Conservation (phyloP, 2,329 filamentous ascomycete genomes). For the Exophiala sideris region DNA sequence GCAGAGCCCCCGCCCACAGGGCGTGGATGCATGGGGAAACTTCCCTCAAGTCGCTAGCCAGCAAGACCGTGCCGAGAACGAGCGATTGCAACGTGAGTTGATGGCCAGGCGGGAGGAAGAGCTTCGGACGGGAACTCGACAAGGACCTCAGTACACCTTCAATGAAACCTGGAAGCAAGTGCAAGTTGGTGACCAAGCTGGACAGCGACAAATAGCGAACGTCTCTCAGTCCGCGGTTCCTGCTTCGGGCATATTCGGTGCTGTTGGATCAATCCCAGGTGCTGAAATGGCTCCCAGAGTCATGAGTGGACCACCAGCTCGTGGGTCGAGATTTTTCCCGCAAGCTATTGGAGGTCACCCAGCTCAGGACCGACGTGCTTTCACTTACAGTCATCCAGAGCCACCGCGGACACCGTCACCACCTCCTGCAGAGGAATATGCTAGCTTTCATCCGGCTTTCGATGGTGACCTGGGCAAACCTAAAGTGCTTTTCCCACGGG, state of each 20-base stretch:
- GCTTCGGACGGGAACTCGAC: slow-evolving; percentile 31
- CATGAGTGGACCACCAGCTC: slow-evolving; percentile 35
- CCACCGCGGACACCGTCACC: slow-evolving; percentile 45
- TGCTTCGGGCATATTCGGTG: slow-evolving; percentile 37
- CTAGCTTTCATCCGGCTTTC: slow-evolving; percentile 55
- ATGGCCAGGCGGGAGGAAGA: slow-evolving; percentile 39
- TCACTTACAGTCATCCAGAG: slow-evolving; percentile 34
- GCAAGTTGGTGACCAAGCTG: slow-evolving; percentile 39
- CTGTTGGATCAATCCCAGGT: slow-evolving; percentile 35
- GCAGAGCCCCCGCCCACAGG: slow-evolving; percentile 32
- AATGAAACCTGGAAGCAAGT: slow-evolving; percentile 49
- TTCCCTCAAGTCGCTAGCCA: slow-evolving; percentile 41
- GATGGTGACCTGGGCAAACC: slow-evolving; percentile 50
- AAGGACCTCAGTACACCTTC: slow-evolving; percentile 37
- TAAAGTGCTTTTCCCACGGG: slow-evolving; percentile 56
- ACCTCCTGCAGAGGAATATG: slow-evolving; percentile 56
- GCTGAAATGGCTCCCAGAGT: slow-evolving; percentile 37
- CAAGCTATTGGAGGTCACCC: slow-evolving; percentile 14
- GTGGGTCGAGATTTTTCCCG: slow-evolving; percentile 50
- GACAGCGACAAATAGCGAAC: slow-evolving; percentile 38
- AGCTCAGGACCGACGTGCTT: slow-evolving; percentile 34
- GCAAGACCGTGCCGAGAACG: slow-evolving; percentile 41
- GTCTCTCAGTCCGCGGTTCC: slow-evolving; percentile 37
- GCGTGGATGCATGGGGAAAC: slow-evolving; percentile 42
- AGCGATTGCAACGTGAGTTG: slow-evolving; percentile 40